These are phyloP conservation scores for Ceratocystis eucalypticola DNA, from an alignment of 2,329 filamentous ascomycete genomes.

Conservation along the genomic window DNA sequence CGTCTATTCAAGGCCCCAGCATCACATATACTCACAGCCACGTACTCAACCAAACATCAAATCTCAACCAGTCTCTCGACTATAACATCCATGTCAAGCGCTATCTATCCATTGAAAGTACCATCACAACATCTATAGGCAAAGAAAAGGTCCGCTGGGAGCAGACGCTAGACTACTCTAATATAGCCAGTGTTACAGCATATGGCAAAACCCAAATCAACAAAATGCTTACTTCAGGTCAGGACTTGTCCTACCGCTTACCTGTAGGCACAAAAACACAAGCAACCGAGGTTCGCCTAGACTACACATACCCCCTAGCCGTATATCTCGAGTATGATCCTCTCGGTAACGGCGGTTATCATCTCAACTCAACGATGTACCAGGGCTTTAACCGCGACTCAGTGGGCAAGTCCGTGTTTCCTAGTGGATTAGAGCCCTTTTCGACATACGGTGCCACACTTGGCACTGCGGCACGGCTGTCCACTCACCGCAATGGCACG, in stretches of 20 bases:
- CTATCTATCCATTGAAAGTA: conserved; percentile 39
- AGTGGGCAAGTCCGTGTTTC: conserved; percentile 34
- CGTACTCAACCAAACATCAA: conserved; percentile 33
- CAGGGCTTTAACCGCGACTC: conserved; percentile 32
- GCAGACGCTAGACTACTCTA: conserved; percentile 42
- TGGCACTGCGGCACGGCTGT: conserved; percentile 26
- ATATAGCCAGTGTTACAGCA: conserved; percentile 35
- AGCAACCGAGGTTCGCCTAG: not conserved
- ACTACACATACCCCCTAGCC: conserved; percentile 40
- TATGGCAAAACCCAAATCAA: conserved; percentile 31
- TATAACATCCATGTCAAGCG: conserved; percentile 47
- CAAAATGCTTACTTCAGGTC: conserved; percentile 33
- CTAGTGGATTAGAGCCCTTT: conserved; percentile 45
- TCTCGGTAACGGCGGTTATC: conserved; percentile 18
- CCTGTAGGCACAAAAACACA: conserved; percentile 2
- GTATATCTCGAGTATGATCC: conserved; percentile 16
- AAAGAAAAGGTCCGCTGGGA: conserved; percentile 36
- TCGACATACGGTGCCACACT: conserved; percentile 19
- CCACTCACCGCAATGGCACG: conserved; percentile 43
- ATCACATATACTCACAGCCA: conserved; percentile 20
- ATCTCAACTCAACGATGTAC: conserved; percentile 26
- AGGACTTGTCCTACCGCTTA: conserved; percentile 27
- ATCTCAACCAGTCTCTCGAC: conserved; percentile 42
- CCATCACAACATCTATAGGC: conserved; percentile 24
- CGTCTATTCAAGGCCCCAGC: conserved; percentile 23